phyloP scores from a whole-genome alignment of 768 basidiomycete genomes.

The Rhodotorula babjevae region DNA sequence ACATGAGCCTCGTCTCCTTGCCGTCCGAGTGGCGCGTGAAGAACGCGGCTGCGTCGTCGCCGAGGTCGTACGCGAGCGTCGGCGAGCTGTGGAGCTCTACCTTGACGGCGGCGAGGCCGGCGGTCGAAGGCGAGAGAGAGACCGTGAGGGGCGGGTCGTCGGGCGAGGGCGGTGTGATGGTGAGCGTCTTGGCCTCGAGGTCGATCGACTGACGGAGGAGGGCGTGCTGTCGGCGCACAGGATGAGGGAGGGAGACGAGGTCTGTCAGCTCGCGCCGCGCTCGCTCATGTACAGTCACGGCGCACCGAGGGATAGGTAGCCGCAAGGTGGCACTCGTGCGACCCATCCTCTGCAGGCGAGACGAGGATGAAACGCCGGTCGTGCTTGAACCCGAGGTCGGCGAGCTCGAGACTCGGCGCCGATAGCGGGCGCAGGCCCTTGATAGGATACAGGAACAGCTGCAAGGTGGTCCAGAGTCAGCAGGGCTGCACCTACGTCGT shows the following conservation, averaged over 20 bases:
- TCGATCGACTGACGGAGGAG: slow-evolving; percentile 6
- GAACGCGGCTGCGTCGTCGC: slow-evolving; percentile 11
- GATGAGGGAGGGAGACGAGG: too few relatives aligned
- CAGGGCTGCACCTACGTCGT: not conserved
- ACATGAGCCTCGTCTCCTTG: slow-evolving; percentile 1
- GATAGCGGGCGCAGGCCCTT: slow-evolving; percentile 3
- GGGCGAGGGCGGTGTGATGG: slow-evolving; percentile 1
- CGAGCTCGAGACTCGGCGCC: not conserved
- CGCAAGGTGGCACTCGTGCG: slow-evolving; percentile 2
- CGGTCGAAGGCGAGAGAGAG: not conserved
- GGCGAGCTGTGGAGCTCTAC: slow-evolving; percentile 3
- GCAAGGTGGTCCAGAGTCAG: not conserved
- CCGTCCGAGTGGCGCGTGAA: not conserved
- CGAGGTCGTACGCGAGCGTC: not conserved
- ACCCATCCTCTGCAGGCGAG: not conserved
- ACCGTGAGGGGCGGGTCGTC: not conserved
- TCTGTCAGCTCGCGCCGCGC: not conserved
- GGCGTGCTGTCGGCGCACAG: not conserved
- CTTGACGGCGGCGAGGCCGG: not conserved
- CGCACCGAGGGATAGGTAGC: not conserved
- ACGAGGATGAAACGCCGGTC: slow-evolving; percentile 13
- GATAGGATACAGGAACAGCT: slow-evolving; percentile 21
- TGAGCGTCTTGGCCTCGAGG: not conserved
- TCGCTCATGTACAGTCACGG: not conserved
- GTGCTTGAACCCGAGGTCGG: not conserved